Conservation (phyloP, 148 eudicot species). For the Agrostemma githago region DNA sequence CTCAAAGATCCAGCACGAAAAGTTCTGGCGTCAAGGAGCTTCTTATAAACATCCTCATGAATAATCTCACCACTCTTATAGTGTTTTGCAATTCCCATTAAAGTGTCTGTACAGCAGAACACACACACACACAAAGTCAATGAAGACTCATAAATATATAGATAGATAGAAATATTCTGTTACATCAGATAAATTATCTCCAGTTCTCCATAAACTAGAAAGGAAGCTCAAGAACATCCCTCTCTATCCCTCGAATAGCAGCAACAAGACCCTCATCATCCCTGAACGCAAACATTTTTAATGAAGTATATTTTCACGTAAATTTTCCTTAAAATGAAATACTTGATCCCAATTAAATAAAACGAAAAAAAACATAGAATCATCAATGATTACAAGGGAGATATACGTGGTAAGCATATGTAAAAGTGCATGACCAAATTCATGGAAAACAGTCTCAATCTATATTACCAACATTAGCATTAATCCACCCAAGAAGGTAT, state of each 20-base stretch:
- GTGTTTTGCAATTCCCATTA: conserved; percentile 92
- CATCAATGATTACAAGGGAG: background rate
- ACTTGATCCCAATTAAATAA: conserved; percentile 1
- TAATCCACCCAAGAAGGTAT: background rate
- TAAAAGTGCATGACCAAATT: too few species aligned
- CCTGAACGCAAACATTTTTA: conserved; percentile 12
- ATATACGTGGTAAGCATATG: conserved; percentile 74
- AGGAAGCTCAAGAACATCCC: conserved; percentile 99
- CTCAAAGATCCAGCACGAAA: conserved; percentile 81
- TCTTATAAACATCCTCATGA: conserved; percentile 81
- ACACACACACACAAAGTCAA: conserved; percentile 4
- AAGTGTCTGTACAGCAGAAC: conserved; percentile 62
- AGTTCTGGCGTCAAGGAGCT: conserved; percentile 87
- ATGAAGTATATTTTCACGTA: background rate
- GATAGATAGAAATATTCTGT: background rate
- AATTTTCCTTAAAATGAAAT: background rate
- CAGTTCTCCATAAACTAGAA: conserved; percentile 99
- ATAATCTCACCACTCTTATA: conserved; percentile 82
- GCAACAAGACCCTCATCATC: conserved; percentile 98
- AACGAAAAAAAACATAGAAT: background rate
- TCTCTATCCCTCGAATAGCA: conserved; percentile 90
- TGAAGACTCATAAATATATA: background rate
- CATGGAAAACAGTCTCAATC: too few species aligned
- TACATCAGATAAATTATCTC: conserved; percentile 15
- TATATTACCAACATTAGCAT: conserved; percentile 21